Conservation (phyloP, 306 rosid species). For the Mucuna pruriens region DNA sequence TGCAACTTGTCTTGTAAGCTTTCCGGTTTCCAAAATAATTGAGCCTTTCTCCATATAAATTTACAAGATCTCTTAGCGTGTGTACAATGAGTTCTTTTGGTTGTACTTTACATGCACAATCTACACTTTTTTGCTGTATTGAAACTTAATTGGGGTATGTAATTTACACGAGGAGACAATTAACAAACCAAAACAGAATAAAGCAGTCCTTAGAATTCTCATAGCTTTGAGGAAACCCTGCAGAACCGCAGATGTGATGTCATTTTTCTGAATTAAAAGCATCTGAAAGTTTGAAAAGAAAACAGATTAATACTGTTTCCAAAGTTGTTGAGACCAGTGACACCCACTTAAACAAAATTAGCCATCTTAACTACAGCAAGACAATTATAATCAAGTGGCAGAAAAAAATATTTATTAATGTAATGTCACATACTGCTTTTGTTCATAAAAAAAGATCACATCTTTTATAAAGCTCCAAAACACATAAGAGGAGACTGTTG, state of each 20-base stretch:
- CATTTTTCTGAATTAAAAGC: slow-evolving; percentile 31
- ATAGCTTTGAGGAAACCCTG: background rate
- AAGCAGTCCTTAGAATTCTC: background rate
- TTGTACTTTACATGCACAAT: background rate
- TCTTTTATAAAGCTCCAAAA: slow-evolving; percentile 35
- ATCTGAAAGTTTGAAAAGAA: slow-evolving; percentile 34
- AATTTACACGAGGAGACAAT: background rate
- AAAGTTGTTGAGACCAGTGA: slow-evolving; percentile 27
- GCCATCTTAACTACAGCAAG: slow-evolving; percentile 15
- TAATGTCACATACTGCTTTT: slow-evolving; percentile 37
- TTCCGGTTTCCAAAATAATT: background rate
- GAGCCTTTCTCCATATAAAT: background rate
- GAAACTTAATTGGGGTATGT: background rate
- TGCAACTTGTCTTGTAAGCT: background rate
- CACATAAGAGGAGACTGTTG: slow-evolving; percentile 23
- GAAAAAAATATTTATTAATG: slow-evolving; percentile 7
- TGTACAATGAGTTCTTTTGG: background rate
- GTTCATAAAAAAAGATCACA: slow-evolving; percentile 28
- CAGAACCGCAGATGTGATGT: background rate
- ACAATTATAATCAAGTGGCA: slow-evolving; percentile 35
- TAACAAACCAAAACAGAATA: background rate
- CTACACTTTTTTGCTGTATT: background rate
- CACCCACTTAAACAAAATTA: slow-evolving; percentile 40
- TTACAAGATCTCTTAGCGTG: background rate
- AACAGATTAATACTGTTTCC: background rate